Evolutionary conservation across 2,329 filamentous ascomycete genomes (phyloP), one percentile per base, ranked within the genome.

Genomic region (Didymella sp.): DNA sequence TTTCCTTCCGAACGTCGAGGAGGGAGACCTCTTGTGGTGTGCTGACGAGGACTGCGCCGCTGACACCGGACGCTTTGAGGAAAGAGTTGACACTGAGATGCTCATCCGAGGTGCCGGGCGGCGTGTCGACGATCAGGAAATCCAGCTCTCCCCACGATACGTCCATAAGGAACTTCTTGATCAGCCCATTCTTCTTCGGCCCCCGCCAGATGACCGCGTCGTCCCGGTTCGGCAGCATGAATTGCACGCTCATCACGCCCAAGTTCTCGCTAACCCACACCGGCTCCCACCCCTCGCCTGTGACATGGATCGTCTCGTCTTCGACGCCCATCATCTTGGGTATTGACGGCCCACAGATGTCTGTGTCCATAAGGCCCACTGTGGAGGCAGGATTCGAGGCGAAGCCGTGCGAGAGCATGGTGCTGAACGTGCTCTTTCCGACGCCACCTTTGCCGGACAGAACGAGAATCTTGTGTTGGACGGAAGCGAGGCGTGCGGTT

Each of bases 271-370:
- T 85, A 15, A 96, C 93, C 91, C 93, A 98, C 13, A 98, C 94
- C 0, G 95, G 95, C 72, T 89, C 92, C 95, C 93, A 97, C 2
- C 95, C 95, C 1, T 89, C 86, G 50, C 86, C 89, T 72, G 89
- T 95, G 50, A 96, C 87, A 75, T 99, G 95, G 49, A 99, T 95
- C 1, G 90, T 96, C 79, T 99, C 94, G 24, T 87, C 81, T 77
- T 97, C 93, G 1, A 97, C 94, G 30, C 95, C 95, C 88, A 99
- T 93, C 94, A 99, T 98, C 80, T 97, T 97, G 19, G 95, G 95
- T 69, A 99, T 97, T 62, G 88, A 92, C 0, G 95, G 95, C 0
- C 95, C 95, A 78, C 92, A 97, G 61, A 99, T 96, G 76, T 99
- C 95, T 6, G 95, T 96, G 77, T 99, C 95, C 92, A 98, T 97